These are phyloP conservation scores for Puccinia coronata DNA, from an alignment of 1,284 basidiomycete genomes.

Conservation along the genomic window DNA sequence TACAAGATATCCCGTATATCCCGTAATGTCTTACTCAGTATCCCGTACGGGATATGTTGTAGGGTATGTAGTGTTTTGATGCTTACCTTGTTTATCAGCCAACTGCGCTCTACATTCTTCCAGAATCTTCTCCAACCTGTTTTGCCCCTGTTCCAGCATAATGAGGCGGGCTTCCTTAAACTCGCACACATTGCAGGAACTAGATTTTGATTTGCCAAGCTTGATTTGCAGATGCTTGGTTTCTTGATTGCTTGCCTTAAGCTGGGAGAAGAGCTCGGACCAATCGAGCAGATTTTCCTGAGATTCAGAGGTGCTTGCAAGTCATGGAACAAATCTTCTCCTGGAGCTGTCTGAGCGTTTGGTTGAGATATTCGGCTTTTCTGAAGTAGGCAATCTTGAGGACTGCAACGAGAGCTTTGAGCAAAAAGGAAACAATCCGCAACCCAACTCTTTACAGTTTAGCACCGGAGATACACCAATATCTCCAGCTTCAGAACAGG, in stretches of 20 bases:
- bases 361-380: conserved; percentile 72
- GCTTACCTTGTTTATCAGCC: conserved; percentile 50
- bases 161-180: neutral
- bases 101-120: conserved; percentile 50
- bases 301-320: neutral
- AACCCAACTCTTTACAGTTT: too few species aligned
- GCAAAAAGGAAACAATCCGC: too few species aligned
- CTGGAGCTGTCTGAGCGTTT: conserved; percentile 67
- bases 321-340: neutral
- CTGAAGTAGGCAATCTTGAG: conserved; percentile 86
- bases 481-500: too few species aligned
- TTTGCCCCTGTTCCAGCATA: neutral
- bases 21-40: too few species aligned
- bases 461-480: too few species aligned
- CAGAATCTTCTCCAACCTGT: conserved; percentile 27
- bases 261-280: neutral
- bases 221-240: neutral
- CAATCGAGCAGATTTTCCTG: neutral
- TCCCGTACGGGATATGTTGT: too few species aligned
- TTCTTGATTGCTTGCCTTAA: neutral
- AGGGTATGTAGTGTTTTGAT: too few species aligned
- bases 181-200: neutral
- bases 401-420: conserved; percentile 80
- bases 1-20: too few species aligned
- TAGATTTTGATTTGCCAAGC: neutral